Conservation (phyloP, 257 asterid species). For the Misopates orontium region DNA sequence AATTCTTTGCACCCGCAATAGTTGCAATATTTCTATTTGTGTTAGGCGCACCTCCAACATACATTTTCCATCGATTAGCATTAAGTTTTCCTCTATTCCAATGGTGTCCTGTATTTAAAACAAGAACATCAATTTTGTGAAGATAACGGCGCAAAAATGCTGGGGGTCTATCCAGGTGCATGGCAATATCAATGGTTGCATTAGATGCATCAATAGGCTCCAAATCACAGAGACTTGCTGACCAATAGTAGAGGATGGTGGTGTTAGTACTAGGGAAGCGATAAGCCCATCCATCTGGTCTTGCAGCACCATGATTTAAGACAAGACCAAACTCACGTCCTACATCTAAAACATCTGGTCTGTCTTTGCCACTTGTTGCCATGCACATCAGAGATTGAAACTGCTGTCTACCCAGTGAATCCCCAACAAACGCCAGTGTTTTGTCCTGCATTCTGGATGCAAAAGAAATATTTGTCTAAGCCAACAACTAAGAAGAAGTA, state of each 20-base stretch:
- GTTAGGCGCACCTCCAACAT: slow-evolving; percentile 72
- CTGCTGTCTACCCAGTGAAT: slow-evolving; percentile 93
- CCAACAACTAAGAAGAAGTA: neutral
- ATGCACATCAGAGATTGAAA: slow-evolving; percentile 97
- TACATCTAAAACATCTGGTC: slow-evolving; percentile 72
- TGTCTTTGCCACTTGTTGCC: slow-evolving; percentile 78
- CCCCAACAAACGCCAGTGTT: slow-evolving; percentile 89
- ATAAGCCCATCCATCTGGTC: slow-evolving; percentile 98
- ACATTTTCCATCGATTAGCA: slow-evolving; percentile 83
- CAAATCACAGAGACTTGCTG: slow-evolving; percentile 84
- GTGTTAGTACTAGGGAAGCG: slow-evolving; percentile 75
- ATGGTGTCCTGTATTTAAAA: slow-evolving; percentile 91
- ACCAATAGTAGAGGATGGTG: slow-evolving; percentile 91
- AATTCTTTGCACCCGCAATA: slow-evolving; percentile 67
- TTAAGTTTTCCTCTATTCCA: slow-evolving; percentile 90
- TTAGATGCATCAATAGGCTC: slow-evolving; percentile 56
- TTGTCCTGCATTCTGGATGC: slow-evolving; percentile 75
- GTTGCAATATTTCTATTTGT: slow-evolving; percentile 53
- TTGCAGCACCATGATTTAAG: slow-evolving; percentile 70
- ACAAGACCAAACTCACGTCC: slow-evolving; percentile 84
- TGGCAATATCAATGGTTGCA: slow-evolving; percentile 59
- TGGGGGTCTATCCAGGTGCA: slow-evolving; percentile 96
- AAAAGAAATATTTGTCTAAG: neutral
- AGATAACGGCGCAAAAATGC: slow-evolving; percentile 61
- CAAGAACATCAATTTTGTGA: slow-evolving; percentile 63